A percentile compares a stretch with the other conserved stretches of the same genome.
Conservation (phyloP, 2,329 filamentous ascomycete genomes). For the Scedosporium minutisporum region DNA sequence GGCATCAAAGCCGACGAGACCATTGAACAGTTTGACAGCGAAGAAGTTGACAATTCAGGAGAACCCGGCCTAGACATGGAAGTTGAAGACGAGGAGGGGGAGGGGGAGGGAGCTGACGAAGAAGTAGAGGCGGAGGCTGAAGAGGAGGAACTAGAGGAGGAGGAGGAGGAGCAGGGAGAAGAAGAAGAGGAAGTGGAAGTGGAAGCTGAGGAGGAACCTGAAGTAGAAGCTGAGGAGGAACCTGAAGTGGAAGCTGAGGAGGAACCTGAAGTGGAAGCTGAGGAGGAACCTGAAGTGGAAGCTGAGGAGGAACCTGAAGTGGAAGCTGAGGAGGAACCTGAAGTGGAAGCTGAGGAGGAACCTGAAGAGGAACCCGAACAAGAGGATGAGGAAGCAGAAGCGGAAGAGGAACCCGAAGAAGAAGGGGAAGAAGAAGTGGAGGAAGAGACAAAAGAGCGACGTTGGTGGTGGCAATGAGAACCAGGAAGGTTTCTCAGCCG, state of each 20-base stretch:
- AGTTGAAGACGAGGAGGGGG: slow-evolving; percentile 8
- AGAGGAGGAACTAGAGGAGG: background rate
- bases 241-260: background rate
- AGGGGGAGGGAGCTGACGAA: background rate
- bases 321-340: background rate
- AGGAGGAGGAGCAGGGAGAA: background rate
- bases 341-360: background rate
- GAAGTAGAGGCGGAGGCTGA: background rate
- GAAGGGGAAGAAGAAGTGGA: slow-evolving; percentile 2
- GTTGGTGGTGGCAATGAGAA: background rate
- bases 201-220: background rate
- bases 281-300: background rate
- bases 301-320: background rate
- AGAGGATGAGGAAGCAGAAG: background rate
- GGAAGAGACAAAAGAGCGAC: background rate
- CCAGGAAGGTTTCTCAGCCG: background rate
- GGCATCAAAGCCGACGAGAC: slow-evolving; percentile 13
- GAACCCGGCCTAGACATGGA: slow-evolving; percentile 1
- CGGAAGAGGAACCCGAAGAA: slow-evolving; percentile 7
- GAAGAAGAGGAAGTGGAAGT: background rate
- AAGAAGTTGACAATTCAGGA: slow-evolving; percentile 8
- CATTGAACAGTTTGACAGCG: slow-evolving; percentile 8
- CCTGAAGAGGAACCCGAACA: background rate
- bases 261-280: background rate
- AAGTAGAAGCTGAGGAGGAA: background rate